Percentiles rank a stretch among this genome's conserved stretches.
Evolutionary conservation across 345 rosid genomes (phyloP).

Genomic region (Boechera retrofracta): DNA sequence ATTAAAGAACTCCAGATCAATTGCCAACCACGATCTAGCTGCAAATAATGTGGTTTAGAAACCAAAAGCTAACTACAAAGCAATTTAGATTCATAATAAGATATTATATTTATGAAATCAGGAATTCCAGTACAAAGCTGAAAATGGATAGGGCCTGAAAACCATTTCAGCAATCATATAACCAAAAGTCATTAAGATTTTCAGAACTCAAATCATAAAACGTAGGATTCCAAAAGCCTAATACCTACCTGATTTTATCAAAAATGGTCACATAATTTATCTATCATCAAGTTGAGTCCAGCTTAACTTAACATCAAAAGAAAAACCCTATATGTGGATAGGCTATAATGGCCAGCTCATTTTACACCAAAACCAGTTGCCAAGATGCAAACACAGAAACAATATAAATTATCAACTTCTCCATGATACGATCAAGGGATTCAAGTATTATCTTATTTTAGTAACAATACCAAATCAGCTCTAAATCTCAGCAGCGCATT

Average conservation of each 20-base stretch:
- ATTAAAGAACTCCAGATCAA: slow-evolving; percentile 73
- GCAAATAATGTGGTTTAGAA: slow-evolving; percentile 47
- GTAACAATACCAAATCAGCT: slow-evolving; percentile 23
- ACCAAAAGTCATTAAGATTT: slow-evolving; percentile 10
- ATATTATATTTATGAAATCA: slow-evolving; percentile 14
- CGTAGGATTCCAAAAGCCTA: slow-evolving; percentile 9
- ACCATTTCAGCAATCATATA: slow-evolving; percentile 13
- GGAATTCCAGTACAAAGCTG: slow-evolving; percentile 19
- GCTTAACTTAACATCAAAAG: slow-evolving; percentile 25
- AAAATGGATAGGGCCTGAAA: slow-evolving; percentile 20
- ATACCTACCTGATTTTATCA: slow-evolving; percentile 1
- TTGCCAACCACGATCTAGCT: slow-evolving; percentile 77
- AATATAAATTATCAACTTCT: slow-evolving; percentile 7
- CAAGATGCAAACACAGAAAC: slow-evolving; percentile 34
- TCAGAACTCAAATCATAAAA: slow-evolving; percentile 14
- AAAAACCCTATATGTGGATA: slow-evolving; percentile 13
- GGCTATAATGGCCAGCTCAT: slow-evolving; percentile 3
- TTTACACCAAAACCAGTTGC: slow-evolving; percentile 6
- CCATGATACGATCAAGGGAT: slow-evolving; percentile 15
- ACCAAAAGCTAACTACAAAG: slow-evolving; percentile 30
- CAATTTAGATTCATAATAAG: slow-evolving; percentile 19
- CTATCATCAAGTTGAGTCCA: slow-evolving; percentile 19
- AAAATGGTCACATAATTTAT: slow-evolving; percentile 19
- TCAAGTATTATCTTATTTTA: slow-evolving; percentile 12
- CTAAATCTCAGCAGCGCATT: slow-evolving; percentile 15